Evolutionary conservation across 2,329 filamentous ascomycete genomes (phyloP), one percentile per base, ranked within the genome.

Genomic region (Calonectria hongkongensis): DNA sequence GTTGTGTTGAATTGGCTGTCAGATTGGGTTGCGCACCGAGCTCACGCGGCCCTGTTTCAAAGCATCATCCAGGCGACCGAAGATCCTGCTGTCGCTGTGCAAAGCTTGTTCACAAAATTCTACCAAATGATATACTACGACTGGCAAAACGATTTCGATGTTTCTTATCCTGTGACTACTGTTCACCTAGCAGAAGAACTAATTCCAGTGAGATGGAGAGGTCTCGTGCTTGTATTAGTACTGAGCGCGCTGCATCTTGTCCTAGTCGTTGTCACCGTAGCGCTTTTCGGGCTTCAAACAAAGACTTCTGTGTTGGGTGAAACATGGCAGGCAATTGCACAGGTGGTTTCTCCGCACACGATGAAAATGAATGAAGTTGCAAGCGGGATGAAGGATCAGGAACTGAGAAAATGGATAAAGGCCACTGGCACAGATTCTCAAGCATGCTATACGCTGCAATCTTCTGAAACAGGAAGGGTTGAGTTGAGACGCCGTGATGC

Each of bases 321-420:
- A 10, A 64, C 62, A 7, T 76, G 74, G 73, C 73, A 76, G 1
- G 68, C 68, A 1, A 25, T 73, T 3, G 56, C 68, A 1, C 58
- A 75, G 25, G 62, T 73, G 18, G 39, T 72, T 2, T 76, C 75
- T 2, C 36, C 73, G 1, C 39, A 75, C 4, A 76, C 73, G 1
- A 66, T 30, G 16, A 70, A 71, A 21, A 56, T 73, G 3, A 67
- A 75, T 3, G 12, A 54, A 27, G 43, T 36, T 4, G 15, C 4
- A 8, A 64, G 15, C 18, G 60, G 4, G 1, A 30, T 71, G 47
- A 73, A 36, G 21, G 74, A 71, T 48, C 66, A 48, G n/a, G 69
- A 76, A 12, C 54, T 68, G 3, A 39, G 39, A 2, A 25, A 27
- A 27, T 67, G 51, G 68, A 45, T 41, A 0, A 39, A 41, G 3